Percentiles rank a stretch among this genome's conserved stretches.
Conservation (phyloP, 257 asterid species). For the Phtheirospermum japonicum region DNA sequence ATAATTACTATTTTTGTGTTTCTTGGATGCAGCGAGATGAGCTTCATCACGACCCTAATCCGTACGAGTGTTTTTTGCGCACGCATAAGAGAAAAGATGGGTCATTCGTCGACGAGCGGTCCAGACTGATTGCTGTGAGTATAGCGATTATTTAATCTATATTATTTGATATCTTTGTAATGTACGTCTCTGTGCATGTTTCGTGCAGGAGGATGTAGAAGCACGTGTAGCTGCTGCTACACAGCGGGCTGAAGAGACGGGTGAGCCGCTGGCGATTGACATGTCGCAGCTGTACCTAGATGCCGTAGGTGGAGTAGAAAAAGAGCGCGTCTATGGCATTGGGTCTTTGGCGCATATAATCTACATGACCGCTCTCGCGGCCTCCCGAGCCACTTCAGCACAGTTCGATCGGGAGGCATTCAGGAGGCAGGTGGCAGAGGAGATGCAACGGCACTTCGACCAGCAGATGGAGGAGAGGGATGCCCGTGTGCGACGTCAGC, state of each 20-base stretch:
- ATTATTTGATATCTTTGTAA: too few relatives aligned
- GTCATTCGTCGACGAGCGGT: not conserved
- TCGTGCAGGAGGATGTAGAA: not conserved
- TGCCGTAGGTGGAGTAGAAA: not conserved
- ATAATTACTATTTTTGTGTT: not conserved
- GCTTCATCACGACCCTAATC: not conserved
- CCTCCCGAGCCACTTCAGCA: not conserved
- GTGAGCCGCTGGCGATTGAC: not conserved
- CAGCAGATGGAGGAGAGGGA: not conserved
- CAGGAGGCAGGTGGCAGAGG: slow-evolving; percentile 4
- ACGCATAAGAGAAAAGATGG: not conserved
- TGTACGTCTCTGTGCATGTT: too few relatives aligned
- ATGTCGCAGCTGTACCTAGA: not conserved
- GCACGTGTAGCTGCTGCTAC: not conserved
- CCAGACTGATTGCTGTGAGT: not conserved
- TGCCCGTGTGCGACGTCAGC: not conserved
- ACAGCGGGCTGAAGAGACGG: not conserved
- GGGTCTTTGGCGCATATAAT: not conserved
- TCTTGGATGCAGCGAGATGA: not conserved
- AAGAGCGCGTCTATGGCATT: not conserved
- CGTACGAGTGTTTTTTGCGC: not conserved
- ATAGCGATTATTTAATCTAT: too few relatives aligned
- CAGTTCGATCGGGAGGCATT: not conserved
- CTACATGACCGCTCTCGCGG: not conserved
- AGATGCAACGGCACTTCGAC: not conserved